A percentile compares a stretch with the other conserved stretches of the same genome.
Evolutionary conservation across 23 red algal genomes (phyloP).

Genomic region (Pyropia haitanensis): DNA sequence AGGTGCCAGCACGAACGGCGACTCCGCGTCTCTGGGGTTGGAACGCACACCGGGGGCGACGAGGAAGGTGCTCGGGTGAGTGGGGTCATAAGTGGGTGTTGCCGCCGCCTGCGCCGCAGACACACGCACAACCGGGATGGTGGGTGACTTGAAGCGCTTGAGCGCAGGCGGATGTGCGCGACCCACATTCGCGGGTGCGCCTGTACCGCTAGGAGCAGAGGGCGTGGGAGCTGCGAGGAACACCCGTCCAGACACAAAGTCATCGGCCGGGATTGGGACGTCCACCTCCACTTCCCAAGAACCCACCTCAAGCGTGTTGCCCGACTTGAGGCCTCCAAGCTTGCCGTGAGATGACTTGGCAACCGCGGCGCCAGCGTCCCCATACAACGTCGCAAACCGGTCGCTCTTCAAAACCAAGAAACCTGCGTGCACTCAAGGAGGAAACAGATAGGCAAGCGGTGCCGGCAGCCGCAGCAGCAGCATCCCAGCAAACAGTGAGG

Average conservation of each 20-base stretch:
- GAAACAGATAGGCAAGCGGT: too few relatives aligned
- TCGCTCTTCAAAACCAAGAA: too few relatives aligned
- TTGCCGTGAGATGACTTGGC: constrained; percentile 4
- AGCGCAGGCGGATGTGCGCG: too few relatives aligned
- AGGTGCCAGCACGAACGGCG: background rate
- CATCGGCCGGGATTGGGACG: constrained; percentile 22
- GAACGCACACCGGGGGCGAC: background rate
- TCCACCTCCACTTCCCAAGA: constrained; percentile 52
- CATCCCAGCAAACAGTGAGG: too few relatives aligned
- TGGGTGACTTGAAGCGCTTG: too few relatives aligned
- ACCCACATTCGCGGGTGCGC: background rate
- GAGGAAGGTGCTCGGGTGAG: background rate
- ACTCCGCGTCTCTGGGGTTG: background rate
- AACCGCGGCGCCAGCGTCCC: constrained; percentile 28
- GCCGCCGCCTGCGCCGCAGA: too few relatives aligned
- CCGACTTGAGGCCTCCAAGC: constrained; percentile 46
- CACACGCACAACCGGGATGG: too few relatives aligned
- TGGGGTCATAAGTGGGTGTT: too few relatives aligned
- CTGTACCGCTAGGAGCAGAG: background rate
- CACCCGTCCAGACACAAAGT: constrained; percentile 51
- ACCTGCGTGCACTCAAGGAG: too few relatives aligned
- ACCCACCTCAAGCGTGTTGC: constrained; percentile 52
- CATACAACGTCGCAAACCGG: constrained; percentile 11
- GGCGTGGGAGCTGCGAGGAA: constrained; percentile 29
- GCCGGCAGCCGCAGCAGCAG: too few relatives aligned